These are phyloP conservation scores for Gnetum montanum DNA, from an alignment of 75 land plant genomes.

Conservation along the genomic window DNA sequence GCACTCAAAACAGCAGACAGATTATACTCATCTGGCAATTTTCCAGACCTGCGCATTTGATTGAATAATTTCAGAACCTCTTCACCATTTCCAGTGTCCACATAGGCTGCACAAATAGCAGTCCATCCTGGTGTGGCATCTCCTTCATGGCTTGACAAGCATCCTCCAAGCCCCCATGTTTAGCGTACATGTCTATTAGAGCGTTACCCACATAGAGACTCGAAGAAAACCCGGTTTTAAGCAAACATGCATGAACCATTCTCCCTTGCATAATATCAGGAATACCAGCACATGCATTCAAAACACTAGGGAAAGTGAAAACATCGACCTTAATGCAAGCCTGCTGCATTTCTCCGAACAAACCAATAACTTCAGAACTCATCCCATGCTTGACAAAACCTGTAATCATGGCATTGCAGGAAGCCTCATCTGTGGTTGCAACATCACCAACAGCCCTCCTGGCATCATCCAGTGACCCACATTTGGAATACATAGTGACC, in stretches of 20 bases:
- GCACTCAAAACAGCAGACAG: constrained; percentile 32
- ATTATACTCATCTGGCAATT: constrained; percentile 17
- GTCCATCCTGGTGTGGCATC: constrained; percentile 18
- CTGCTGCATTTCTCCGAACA: constrained; percentile 33
- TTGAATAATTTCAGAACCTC: constrained; percentile 19
- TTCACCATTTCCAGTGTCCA: constrained; percentile 18
- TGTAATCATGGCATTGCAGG: constrained; percentile 47
- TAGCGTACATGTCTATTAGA: constrained; percentile 26
- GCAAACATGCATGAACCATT: constrained; percentile 21
- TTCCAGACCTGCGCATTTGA: constrained; percentile 16
- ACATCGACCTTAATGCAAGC: constrained; percentile 21
- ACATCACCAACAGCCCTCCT: constrained; percentile 12
- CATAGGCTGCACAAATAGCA: constrained; percentile 24
- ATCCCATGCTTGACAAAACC: constrained; percentile 23
- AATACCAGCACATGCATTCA: constrained; percentile 26
- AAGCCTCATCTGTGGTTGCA: constrained; percentile 20
- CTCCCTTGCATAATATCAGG: constrained; percentile 13
- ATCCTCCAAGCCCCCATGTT: constrained; percentile 8
- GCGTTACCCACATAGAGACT: constrained; percentile 17
- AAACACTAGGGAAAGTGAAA: constrained; percentile 32
- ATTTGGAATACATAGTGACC: constrained; percentile 44
- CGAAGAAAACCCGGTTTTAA: constrained; percentile 31
- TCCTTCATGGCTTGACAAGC: constrained; percentile 9
- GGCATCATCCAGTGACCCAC: constrained; percentile 29
- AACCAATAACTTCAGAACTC: constrained; percentile 19